Evolutionary conservation across 2,329 filamentous ascomycete species (phyloP), one percentile per base, ranked within the genome.

Genomic region (Alternaria atra): DNA sequence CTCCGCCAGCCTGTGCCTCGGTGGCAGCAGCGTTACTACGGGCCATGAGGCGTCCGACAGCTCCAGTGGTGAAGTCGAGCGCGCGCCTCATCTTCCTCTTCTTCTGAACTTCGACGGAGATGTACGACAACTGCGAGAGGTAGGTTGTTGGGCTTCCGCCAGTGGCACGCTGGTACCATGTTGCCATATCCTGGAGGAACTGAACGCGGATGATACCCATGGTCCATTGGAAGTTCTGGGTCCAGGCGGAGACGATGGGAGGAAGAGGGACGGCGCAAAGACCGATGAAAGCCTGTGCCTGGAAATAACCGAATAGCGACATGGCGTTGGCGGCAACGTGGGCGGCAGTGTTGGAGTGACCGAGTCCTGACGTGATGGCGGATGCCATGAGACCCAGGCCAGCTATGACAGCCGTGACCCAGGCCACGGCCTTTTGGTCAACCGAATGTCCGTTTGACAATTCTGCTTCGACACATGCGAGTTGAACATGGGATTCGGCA

Each of bases 191-290:
- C 82, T 98, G 93, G 81, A 97, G 87, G 78, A 97, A 97, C n/a
- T 84, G 84, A 42, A 97, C 85, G 52, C 87, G 87, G 72, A 98
- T 97, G 72, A 98, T 93, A 71, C 94, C 94, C 92, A 98, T 95
- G 74, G 91, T 96, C 94, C 94, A 98, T 77, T 96, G 91, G 82
- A 98, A 97, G 81, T 97, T 94, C 81, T 97, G 94, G 2, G 94
- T 97, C 94, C 94, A 98, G 0, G 94, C 87, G 73, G 91, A 86
- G 55, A 97, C 94, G 63, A 97, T 91, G 0, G 94, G 94, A 9
- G 94, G 94, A 55, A 97, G 86, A 46, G 85, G 84, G 13, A 97
- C 90, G 20, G 90, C 87, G 55, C 90, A 92, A 80, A 97, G 90
- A 65, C 94, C 94, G 72, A 97, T 85, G 79, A 97, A 93, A 27